phyloP scores from a whole-genome alignment of 2,329 filamentous ascomycete species.

The Monosporascus sp. region DNA sequence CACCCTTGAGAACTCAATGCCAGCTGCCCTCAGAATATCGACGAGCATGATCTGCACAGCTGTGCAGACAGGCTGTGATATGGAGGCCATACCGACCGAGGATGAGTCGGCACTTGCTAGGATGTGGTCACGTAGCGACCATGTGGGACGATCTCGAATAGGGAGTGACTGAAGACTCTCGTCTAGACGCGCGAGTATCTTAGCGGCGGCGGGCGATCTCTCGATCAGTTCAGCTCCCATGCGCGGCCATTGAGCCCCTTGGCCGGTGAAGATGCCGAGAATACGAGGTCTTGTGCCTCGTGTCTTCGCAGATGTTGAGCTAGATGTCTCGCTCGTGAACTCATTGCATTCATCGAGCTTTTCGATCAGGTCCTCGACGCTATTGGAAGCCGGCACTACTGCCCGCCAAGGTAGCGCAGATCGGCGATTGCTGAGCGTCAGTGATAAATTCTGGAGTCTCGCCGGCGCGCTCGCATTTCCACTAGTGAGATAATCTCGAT shows the following conservation, averaged over 20 bases:
- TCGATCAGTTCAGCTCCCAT: conserved; percentile 20
- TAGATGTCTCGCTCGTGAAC: conserved; percentile 7
- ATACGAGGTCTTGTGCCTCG: conserved; percentile 5
- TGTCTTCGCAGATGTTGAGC: conserved; percentile 3
- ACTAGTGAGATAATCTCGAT: not conserved
- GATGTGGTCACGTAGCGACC: conserved; percentile 21
- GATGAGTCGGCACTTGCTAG: conserved; percentile 2
- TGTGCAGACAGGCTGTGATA: conserved; percentile 28
- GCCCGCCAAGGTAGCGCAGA: too few species aligned
- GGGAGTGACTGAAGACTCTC: conserved; percentile 10
- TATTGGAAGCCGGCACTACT: too few species aligned
- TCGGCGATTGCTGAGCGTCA: too few species aligned
- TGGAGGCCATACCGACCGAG: conserved; percentile 16
- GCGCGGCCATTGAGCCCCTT: conserved; percentile 21
- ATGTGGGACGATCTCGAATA: conserved; percentile 19
- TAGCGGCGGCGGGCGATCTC: not conserved
- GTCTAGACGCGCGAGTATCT: conserved; percentile 13
- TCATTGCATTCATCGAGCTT: too few species aligned
- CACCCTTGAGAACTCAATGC: conserved; percentile 29
- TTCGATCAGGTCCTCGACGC: too few species aligned
- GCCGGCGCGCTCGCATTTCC: too few species aligned
- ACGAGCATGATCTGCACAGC: conserved; percentile 25
- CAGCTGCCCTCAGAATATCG: conserved; percentile 22
- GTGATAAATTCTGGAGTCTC: too few species aligned
- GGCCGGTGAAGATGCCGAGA: conserved; percentile 19